Evolutionary conservation across 768 basidiomycete genomes (phyloP), one percentile per base, ranked within the genome.

Genomic region (Strobilomyces dryophilus): DNA sequence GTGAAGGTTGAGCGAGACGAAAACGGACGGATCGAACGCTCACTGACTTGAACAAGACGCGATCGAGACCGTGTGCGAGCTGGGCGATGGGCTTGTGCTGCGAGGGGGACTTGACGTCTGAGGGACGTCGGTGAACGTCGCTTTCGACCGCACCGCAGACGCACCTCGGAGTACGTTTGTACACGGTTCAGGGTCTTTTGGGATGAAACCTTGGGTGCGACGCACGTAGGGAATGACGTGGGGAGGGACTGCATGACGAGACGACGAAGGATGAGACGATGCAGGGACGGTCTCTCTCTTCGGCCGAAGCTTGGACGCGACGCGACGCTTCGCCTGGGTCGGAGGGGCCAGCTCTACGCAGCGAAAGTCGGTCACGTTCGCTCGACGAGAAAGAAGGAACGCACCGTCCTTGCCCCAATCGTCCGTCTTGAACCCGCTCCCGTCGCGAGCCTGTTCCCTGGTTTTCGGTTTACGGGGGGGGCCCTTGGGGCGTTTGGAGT

Each of bases 11-110:
- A 41, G 11, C 18, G 11, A 51, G 35, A 24, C 24, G 29, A 20
- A 34, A 27, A 42, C 9, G 0, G 29, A 42, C 8, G n/a, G 44
- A 32, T 27, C 5, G 8, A 29, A 45, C 24, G 4, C 4, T 15
- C 7, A 75, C 81, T 45, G 63, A 89, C 87, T 85, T 90, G 76
- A 89, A 89, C 35, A 92, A 70, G 0, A 86, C 86, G 4, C 86
- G 76, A 37, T 84, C 80, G 7, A 93, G 73, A 11, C 81, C 80
- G 57, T 87, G 85, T 0, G 82, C 74, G 5, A 94, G 77, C 4
- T 64, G 73, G 1, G 89, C 81, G 20, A 93, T 75, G 8, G 81
- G 80, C 32, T 76, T 73, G 21, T 82, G 78, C 27, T 74, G 62
- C 1, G 71, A 69, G 7, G 70, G 66, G 4, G 79, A 72, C 11